Evolutionary conservation across 2,329 filamentous ascomycete genomes (phyloP), one percentile per base, ranked within the genome.

Genomic region (Diplodia mutila): DNA sequence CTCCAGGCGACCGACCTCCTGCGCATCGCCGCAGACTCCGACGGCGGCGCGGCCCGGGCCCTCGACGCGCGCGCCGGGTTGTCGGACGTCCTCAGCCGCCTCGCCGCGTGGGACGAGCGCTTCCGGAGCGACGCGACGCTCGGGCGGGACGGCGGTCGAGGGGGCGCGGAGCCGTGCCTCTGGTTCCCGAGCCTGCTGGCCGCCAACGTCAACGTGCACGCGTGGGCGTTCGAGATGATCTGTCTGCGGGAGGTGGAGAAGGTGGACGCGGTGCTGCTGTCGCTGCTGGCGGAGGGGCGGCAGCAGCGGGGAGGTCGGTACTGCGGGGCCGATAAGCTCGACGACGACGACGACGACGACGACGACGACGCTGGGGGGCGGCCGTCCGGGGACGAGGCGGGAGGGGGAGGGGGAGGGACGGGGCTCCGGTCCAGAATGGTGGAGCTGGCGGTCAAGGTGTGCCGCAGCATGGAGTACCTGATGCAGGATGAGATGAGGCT

Each of bases 401-500:
- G 29, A 29, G 29, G 29, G 29, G 29, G 29, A 29, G 29, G 29
- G 7, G 29, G 29, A 29, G 29, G 29, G 29, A 29, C 4, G 29
- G 29, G 29, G 7, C 12, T 34, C 7, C 27, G 4, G 23, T 11
- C 16, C 29, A 34, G 29, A 18, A 65, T 42, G 25, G 65, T 67
- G 4, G 64, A 65, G 14, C 65, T 78, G 1, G 74, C 74, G 0
- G 67, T 61, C 0, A 73, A 72, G 67, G 77, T 79, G 16, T 76
- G 75, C 49, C 70, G 73, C 29, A 80, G 79, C 49, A 77, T 78
- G 52, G 73, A 77, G 7, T 82, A 80, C 67, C 66, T 81, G 8
- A 69, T 80, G 18, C 76, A 77, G 66, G 77, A 80, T 21, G 74
- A 79, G 23, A 79, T 82, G 76, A 78, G 75, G 21, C 69, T 82